Percentiles rank a stretch among this genome's conserved stretches.
These are phyloP conservation scores for Terana coerulea DNA, from an alignment of 768 basidiomycete species.

Conservation along the genomic window DNA sequence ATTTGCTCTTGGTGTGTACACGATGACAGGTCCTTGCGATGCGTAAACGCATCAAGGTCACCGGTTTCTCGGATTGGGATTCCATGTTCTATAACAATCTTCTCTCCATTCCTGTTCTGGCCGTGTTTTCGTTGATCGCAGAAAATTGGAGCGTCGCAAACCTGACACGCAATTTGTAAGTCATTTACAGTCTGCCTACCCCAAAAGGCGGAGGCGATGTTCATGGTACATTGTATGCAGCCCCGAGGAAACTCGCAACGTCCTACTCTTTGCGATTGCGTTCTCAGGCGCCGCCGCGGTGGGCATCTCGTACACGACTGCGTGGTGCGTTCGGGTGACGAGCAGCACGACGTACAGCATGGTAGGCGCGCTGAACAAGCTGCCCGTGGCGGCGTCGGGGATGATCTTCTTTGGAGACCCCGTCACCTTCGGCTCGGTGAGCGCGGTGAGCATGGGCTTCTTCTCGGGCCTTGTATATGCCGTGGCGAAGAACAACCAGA, in stretches of 20 bases:
- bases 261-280: conserved; percentile 83
- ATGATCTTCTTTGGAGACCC: conserved; percentile 96
- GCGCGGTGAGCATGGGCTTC: conserved; percentile 85
- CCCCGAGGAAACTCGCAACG: conserved; percentile 73
- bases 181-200: too few species aligned
- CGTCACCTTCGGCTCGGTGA: conserved; percentile 83
- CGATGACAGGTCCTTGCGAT: conserved; percentile 77
- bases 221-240: conserved; percentile 39
- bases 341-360: conserved; percentile 99
- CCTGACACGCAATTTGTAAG: conserved; percentile 85
- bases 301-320: conserved; percentile 96
- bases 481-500: conserved; percentile 91
- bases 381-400: conserved; percentile 97
- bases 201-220: background rate
- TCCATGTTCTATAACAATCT: conserved; percentile 99
- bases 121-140: conserved; percentile 72
- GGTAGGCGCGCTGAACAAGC: conserved; percentile 96
- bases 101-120: conserved; percentile 87
- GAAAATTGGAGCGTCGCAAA: conserved; percentile 89
- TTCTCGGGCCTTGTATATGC: conserved; percentile 91
- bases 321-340: conserved; percentile 96
- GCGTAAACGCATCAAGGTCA: conserved; percentile 94
- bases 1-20: background rate
- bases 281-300: conserved; percentile 98
- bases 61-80: conserved; percentile 97